Percentiles rank a stretch among this genome's conserved stretches.
Conservation (phyloP, 148 eudicot species). For the Silene uniflora region DNA sequence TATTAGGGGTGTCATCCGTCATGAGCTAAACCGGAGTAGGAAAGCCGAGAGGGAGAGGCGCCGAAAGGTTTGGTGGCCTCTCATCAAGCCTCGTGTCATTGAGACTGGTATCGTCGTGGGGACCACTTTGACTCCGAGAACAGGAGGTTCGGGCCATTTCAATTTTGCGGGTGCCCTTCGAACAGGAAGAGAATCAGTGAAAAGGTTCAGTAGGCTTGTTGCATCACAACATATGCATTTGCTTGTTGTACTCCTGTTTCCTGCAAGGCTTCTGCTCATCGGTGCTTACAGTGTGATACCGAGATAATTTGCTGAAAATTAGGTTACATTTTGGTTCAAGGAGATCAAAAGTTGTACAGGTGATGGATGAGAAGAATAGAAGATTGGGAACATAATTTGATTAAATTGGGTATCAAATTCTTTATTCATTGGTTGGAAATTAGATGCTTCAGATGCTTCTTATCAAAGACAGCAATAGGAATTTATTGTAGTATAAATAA, state of each 20-base stretch:
- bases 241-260: constrained; percentile 61
- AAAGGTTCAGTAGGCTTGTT: constrained; percentile 60
- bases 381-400: constrained; percentile 6
- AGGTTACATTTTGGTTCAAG: not conserved
- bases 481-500: not conserved
- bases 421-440: constrained; percentile 36
- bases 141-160: constrained; percentile 27
- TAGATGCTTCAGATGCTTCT: constrained; percentile 19
- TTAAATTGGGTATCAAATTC: constrained; percentile 21
- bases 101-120: constrained; percentile 34
- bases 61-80: constrained; percentile 69
- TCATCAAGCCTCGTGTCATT: constrained; percentile 35
- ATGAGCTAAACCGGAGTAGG: constrained; percentile 56
- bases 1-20: constrained; percentile 55
- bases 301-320: constrained; percentile 15
- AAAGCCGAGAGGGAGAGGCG: constrained; percentile 52
- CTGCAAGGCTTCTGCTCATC: constrained; percentile 55
- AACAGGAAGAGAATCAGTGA: constrained; percentile 56
- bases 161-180: constrained; percentile 51
- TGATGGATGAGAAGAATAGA: too few species aligned
- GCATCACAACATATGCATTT: constrained; percentile 86
- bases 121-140: constrained; percentile 29
- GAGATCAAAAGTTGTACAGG: constrained; percentile 21
- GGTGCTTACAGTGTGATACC: constrained; percentile 41
- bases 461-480: constrained; percentile 18